Percentiles rank a stretch among this genome's conserved stretches.
Conservation (phyloP, 495 filamentous ascomycete species). For the Bryoglossum gracile region DNA sequence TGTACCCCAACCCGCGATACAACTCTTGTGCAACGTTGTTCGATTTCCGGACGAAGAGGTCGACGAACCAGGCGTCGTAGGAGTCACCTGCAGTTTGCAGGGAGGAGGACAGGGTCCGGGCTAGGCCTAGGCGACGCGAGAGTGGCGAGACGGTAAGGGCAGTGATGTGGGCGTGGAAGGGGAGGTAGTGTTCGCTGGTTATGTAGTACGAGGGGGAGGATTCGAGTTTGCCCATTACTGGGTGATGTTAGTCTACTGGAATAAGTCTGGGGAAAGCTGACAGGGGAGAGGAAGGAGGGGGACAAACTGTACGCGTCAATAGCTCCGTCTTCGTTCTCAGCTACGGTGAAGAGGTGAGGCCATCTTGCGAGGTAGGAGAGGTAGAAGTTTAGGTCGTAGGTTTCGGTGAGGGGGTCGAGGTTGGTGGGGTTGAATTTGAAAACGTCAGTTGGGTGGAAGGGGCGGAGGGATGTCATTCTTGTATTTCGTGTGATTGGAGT, state of each 20-base stretch:
- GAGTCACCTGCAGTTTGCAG: slow-evolving; percentile 75
- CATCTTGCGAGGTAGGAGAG: slow-evolving; percentile 89
- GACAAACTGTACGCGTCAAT: slow-evolving; percentile 89
- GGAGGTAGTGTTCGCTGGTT: slow-evolving; percentile 77
- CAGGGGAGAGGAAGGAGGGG: background rate
- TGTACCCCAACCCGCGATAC: slow-evolving; percentile 86
- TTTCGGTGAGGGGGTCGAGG: slow-evolving; percentile 91
- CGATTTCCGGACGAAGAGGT: slow-evolving; percentile 83
- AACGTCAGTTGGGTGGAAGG: slow-evolving; percentile 65
- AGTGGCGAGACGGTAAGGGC: slow-evolving; percentile 86
- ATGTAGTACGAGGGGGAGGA: slow-evolving; percentile 65
- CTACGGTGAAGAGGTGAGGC: slow-evolving; percentile 85
- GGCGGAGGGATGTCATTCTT: slow-evolving; percentile 60
- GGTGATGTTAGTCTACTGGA: too few species aligned
- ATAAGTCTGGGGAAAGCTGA: slow-evolving; percentile 5
- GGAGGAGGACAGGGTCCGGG: slow-evolving; percentile 66
- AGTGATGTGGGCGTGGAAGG: slow-evolving; percentile 97
- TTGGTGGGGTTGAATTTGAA: slow-evolving; percentile 78
- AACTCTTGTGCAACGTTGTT: slow-evolving; percentile 81
- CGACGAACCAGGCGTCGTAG: slow-evolving; percentile 86
- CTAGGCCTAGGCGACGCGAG: slow-evolving; percentile 78
- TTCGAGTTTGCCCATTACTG: slow-evolving; percentile 96
- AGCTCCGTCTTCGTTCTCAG: slow-evolving; percentile 71
- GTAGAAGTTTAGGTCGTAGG: slow-evolving; percentile 92
- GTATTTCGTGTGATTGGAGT: background rate